Conservation (phyloP, 2,329 filamentous ascomycete species). For the Sporothrix sp. region DNA sequence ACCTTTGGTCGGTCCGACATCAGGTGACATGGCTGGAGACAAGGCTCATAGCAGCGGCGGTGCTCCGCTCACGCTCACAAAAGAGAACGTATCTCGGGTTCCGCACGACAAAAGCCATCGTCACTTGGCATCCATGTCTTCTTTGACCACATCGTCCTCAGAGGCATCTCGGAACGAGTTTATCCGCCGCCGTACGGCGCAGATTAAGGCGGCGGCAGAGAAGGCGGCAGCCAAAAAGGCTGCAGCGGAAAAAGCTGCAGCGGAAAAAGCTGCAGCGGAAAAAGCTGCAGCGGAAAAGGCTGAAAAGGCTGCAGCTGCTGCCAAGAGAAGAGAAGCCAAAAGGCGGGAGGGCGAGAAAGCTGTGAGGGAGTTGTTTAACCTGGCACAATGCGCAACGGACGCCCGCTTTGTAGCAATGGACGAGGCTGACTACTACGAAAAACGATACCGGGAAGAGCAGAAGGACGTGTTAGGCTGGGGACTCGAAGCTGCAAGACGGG, state of each 20-base stretch:
- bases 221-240: background rate
- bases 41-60: too few species aligned
- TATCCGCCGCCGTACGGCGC: background rate
- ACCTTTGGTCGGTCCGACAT: too few species aligned
- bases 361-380: too few species aligned
- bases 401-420: too few species aligned
- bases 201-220: background rate
- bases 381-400: too few species aligned
- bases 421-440: too few species aligned
- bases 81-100: background rate
- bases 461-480: too few species aligned
- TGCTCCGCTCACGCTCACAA: background rate
- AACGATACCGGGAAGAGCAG: too few species aligned
- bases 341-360: too few species aligned
- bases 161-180: background rate
- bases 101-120: background rate
- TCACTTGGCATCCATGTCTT: constrained; percentile 5
- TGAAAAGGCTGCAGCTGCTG: background rate
- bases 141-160: constrained; percentile 4
- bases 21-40: too few species aligned
- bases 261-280: background rate
- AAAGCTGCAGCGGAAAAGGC: background rate
- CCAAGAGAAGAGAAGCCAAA: background rate
- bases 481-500: too few species aligned
- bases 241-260: background rate